Percentiles rank a stretch among this genome's conserved stretches.
These are phyloP conservation scores for Exobasidium rhododendri DNA, from an alignment of 1,284 basidiomycete species.

Conservation along the genomic window DNA sequence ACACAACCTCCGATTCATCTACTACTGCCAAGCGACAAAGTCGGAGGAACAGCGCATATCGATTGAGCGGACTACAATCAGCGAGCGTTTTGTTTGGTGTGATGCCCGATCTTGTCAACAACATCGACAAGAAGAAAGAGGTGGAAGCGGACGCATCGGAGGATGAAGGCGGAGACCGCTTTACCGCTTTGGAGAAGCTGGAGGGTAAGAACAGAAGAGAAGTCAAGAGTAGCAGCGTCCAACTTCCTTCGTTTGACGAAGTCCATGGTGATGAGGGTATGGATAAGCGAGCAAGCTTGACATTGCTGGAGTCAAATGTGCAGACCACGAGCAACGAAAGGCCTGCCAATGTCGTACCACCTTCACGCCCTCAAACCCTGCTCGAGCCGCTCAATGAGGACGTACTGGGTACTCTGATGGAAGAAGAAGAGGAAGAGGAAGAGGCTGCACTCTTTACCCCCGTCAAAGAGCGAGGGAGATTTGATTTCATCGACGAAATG, in stretches of 20 bases:
- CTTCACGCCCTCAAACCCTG: background rate
- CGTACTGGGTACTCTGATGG: slow-evolving; percentile 35
- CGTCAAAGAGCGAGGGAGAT: slow-evolving; percentile 23
- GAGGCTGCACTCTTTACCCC: slow-evolving; percentile 21
- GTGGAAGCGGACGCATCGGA: background rate
- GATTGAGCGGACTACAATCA: slow-evolving; percentile 17
- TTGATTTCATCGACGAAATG: slow-evolving; percentile 25
- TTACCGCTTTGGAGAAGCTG: slow-evolving; percentile 48
- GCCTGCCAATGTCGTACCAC: background rate
- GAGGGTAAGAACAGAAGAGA: slow-evolving; percentile 31
- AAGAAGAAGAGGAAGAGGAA: slow-evolving; percentile 48
- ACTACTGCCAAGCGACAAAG: slow-evolving; percentile 28
- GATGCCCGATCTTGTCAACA: slow-evolving; percentile 28
- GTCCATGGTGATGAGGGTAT: slow-evolving; percentile 32
- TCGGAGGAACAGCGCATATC: slow-evolving; percentile 24
- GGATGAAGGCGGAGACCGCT: slow-evolving; percentile 28
- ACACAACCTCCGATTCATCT: slow-evolving; percentile 14
- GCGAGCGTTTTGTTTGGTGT: slow-evolving; percentile 21
- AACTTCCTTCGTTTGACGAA: slow-evolving; percentile 45
- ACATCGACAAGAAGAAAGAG: slow-evolving; percentile 17
- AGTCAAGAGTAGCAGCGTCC: slow-evolving; percentile 33
- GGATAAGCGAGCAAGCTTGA: slow-evolving; percentile 20
- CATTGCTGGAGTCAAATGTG: slow-evolving; percentile 25
- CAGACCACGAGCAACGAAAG: slow-evolving; percentile 6
- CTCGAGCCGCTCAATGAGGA: background rate